Evolutionary conservation across 495 filamentous ascomycete genomes (phyloP), one percentile per base, ranked within the genome.

Genomic region (Rostrohypoxylon terebratum): DNA sequence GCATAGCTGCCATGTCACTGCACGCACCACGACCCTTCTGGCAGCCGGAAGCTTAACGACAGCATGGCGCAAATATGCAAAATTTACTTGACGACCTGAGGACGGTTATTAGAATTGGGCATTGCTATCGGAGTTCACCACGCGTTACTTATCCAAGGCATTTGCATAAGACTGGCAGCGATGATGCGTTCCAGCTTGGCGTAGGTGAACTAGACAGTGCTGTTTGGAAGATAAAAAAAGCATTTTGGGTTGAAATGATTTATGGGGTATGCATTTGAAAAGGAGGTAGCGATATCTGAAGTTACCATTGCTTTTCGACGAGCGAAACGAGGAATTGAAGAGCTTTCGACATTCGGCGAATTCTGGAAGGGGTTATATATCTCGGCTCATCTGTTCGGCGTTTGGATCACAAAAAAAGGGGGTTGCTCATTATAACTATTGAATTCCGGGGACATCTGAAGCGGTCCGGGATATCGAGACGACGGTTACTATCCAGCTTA

Each of bases 1-100:
- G 83, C 83, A 18, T 86, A 78, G 70, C 9, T 45, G 25, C 0
- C 3, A 16, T 16, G 23, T 36, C 21, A 23, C 14, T 50, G 31
- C 48, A 36, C 28, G 14, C 34, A 18, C 4, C 34, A 23, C 18
- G 6, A 14, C 47, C 38, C 23, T 38, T 36, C 21, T 20, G 8
- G 28, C 31, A 13, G 45, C 23, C 13, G 36, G 20, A 21, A 9
- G 31, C 42, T 31, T 20, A 23, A 20, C 21, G 20, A 73, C 7
- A 28, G 9, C 23, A 53, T 65, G 25, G 21, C 23, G 54, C 16
- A 10, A 54, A 16, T 20, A 40, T 11, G 13, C 54, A 13, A 53
- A 16, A 42, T 40, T 11, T 21, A 13, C 21, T 42, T 25, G 11
- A 33, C 34, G 55, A 23, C 0, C 7, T 18, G 18, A 20, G 47